Percentiles rank a stretch among this genome's conserved stretches.
These are phyloP conservation scores for Candida multigemmis DNA, from an alignment of 805 yeast species.

Conservation along the genomic window DNA sequence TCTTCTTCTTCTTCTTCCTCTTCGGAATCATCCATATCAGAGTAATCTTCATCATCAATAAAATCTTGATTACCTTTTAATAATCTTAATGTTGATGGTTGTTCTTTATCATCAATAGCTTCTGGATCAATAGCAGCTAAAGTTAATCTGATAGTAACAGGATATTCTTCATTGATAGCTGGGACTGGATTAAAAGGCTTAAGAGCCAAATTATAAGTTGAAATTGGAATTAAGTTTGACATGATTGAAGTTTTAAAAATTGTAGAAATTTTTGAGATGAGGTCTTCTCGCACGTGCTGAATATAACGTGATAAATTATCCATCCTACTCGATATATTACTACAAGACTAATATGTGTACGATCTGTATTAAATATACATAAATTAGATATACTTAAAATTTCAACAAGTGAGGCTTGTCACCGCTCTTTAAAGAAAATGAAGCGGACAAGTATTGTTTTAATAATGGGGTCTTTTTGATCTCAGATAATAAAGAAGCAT, in stretches of 20 bases:
- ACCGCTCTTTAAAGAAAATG: conserved; percentile 96
- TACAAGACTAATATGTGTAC: background rate
- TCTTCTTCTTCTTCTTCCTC: conserved; percentile 37
- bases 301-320: background rate
- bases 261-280: background rate
- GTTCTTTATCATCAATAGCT: conserved; percentile 68
- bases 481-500: conserved; percentile 84
- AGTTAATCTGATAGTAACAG: conserved; percentile 84
- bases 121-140: conserved; percentile 94
- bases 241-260: conserved; percentile 18
- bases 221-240: conserved; percentile 74
- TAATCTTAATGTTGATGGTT: conserved; percentile 85
- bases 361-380: background rate
- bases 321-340: too few relatives aligned
- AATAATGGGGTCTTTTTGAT: conserved; percentile 96
- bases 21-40: conserved; percentile 36
- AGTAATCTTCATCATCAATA: conserved; percentile 34
- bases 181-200: conserved; percentile 83
- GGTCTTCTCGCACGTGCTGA: background rate
- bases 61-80: conserved; percentile 55
- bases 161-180: conserved; percentile 78
- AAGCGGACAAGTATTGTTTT: conserved; percentile 90
- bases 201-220: conserved; percentile 78
- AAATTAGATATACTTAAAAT: conserved; percentile 49
- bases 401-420: conserved; percentile 97